phyloP scores from a whole-genome alignment of 192 early-diverging fungal genomes.

The Backusella psychrophila region DNA sequence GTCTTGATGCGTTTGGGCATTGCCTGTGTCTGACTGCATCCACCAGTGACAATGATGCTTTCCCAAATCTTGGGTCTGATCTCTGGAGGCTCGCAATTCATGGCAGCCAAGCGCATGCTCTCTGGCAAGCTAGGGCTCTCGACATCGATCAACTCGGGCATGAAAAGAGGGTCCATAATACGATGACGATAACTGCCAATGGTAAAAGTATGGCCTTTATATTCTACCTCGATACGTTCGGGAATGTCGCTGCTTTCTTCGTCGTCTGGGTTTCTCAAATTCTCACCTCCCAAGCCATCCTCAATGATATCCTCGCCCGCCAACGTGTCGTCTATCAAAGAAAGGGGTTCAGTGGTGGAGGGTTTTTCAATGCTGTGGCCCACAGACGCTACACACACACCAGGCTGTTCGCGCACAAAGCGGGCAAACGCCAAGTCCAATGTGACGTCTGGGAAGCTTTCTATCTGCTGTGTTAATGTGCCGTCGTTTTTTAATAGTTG shows the following conservation, averaged over 20 bases:
- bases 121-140: slow-evolving; percentile 50
- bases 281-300: slow-evolving; percentile 12
- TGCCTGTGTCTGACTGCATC: slow-evolving; percentile 49
- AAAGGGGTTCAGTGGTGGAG: background rate
- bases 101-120: slow-evolving; percentile 62
- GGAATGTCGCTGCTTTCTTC: slow-evolving; percentile 22
- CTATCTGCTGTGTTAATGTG: slow-evolving; percentile 44
- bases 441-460: slow-evolving; percentile 25
- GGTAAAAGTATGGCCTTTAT: slow-evolving; percentile 56
- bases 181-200: slow-evolving; percentile 61
- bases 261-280: slow-evolving; percentile 23
- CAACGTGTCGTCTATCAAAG: background rate
- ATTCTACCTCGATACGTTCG: slow-evolving; percentile 48
- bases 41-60: slow-evolving; percentile 82
- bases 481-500: slow-evolving; percentile 56
- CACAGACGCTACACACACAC: slow-evolving; percentile 37
- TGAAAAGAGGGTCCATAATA: slow-evolving; percentile 70
- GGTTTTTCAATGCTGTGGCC: slow-evolving; percentile 16
- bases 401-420: slow-evolving; percentile 52
- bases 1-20: slow-evolving; percentile 71
- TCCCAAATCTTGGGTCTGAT: slow-evolving; percentile 85
- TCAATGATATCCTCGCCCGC: slow-evolving; percentile 19
- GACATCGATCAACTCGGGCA: slow-evolving; percentile 52
- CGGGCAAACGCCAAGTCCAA: slow-evolving; percentile 57
- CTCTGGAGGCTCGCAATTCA: slow-evolving; percentile 63